phyloP scores from a whole-genome alignment of 1,284 basidiomycete genomes.

The Boletus sp. region DNA sequence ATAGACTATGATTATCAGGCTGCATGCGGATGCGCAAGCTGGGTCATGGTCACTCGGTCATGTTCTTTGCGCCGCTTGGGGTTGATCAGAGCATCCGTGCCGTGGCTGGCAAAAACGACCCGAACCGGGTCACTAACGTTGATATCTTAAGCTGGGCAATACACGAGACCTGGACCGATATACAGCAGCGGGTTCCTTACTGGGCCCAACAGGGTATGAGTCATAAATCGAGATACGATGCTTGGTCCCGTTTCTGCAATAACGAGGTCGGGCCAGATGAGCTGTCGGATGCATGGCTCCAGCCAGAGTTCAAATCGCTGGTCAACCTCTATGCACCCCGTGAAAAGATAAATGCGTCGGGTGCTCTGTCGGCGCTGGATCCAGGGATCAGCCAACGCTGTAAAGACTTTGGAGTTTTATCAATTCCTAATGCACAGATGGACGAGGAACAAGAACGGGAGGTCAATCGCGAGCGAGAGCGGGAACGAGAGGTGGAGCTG shows the following conservation, averaged over 20 bases:
- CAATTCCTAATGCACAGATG: not conserved
- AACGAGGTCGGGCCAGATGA: too few relatives aligned
- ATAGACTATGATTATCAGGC: slow-evolving; percentile 23
- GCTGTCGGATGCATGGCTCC: too few relatives aligned
- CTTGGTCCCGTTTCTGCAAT: too few relatives aligned
- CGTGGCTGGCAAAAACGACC: too few relatives aligned
- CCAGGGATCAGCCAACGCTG: not conserved
- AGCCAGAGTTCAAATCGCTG: too few relatives aligned
- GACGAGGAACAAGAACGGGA: slow-evolving; percentile 1
- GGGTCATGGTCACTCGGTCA: slow-evolving; percentile 41
- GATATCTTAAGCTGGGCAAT: too few relatives aligned
- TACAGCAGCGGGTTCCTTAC: slow-evolving; percentile 20
- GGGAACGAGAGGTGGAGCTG: not conserved
- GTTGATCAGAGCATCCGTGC: slow-evolving; percentile 32
- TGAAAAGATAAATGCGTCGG: not conserved
- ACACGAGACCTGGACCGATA: too few relatives aligned
- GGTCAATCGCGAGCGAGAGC: not conserved
- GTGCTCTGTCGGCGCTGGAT: slow-evolving; percentile 16
- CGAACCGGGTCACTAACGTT: slow-evolving; percentile 11
- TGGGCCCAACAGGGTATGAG: slow-evolving; percentile 27
- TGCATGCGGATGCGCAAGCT: slow-evolving; percentile 46
- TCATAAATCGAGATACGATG: too few relatives aligned
- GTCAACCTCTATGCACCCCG: slow-evolving; percentile 32
- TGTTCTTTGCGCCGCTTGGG: slow-evolving; percentile 47
- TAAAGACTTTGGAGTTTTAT: not conserved